A percentile compares a stretch with the other conserved stretches of the same genome.
These are phyloP conservation scores for Galerina marginata DNA, from an alignment of 768 basidiomycete species.

Conservation along the genomic window DNA sequence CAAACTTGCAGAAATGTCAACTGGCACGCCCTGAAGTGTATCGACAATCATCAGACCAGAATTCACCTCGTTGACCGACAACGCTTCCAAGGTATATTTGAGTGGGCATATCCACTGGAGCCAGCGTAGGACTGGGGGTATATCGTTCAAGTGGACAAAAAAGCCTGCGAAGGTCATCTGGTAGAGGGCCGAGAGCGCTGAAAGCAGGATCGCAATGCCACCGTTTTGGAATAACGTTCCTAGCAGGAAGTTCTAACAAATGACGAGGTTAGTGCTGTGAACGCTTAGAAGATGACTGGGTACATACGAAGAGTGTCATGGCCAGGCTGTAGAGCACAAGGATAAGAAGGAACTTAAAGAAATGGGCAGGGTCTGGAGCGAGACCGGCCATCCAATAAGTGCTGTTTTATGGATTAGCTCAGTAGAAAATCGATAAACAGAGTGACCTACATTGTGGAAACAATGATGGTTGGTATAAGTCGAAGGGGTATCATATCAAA, in stretches of 20 bases:
- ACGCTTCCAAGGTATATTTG: slow-evolving; percentile 83
- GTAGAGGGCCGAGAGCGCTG: slow-evolving; percentile 74
- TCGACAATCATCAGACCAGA: slow-evolving; percentile 87
- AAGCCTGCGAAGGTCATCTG: slow-evolving; percentile 93
- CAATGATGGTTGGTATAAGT: slow-evolving; percentile 86
- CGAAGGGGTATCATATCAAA: slow-evolving; percentile 92
- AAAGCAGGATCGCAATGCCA: slow-evolving; percentile 89
- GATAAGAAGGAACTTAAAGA: slow-evolving; percentile 95
- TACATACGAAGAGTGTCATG: slow-evolving; percentile 84
- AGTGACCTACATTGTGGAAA: slow-evolving; percentile 75
- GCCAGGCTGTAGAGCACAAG: slow-evolving; percentile 83
- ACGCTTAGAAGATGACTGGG: background rate
- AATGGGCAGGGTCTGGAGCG: slow-evolving; percentile 74
- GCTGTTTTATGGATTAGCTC: slow-evolving; percentile 37
- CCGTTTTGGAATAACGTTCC: slow-evolving; percentile 84
- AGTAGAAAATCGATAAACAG: background rate
- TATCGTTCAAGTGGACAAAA: slow-evolving; percentile 85
- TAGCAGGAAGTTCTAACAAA: slow-evolving; percentile 82
- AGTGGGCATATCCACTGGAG: slow-evolving; percentile 89
- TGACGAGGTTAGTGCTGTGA: background rate
- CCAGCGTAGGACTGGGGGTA: slow-evolving; percentile 93
- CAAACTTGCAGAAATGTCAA: slow-evolving; percentile 77
- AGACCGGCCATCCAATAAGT: slow-evolving; percentile 98
- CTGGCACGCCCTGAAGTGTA: slow-evolving; percentile 78
- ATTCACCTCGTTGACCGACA: slow-evolving; percentile 91